Evolutionary conservation across 2,329 filamentous ascomycete species (phyloP), one percentile per base, ranked within the genome.

Genomic region (Monosporascus cannonballus): DNA sequence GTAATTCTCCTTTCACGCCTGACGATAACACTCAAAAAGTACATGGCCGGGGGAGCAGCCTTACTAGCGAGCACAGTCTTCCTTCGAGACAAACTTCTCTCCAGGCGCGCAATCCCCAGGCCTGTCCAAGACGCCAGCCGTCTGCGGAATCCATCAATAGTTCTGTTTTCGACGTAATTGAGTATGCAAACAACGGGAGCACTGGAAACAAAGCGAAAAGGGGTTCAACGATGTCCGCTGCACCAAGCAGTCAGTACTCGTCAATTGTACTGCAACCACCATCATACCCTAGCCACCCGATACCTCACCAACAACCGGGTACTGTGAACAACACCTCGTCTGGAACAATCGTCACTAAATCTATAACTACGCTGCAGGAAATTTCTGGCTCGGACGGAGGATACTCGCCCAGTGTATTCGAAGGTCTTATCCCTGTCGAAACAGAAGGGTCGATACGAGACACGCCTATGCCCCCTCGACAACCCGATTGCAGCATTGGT

Each of bases 401-500:
- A 18, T 6, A 54, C 6, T 47, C 50, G n/a, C 24, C 53, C 9
- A 50, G 50, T 14, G 44, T 62, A 34, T 64, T 67, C 17, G 68
- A 71, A 37, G 71, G 69, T 5, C 54, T 71, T 20, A 72, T 73
- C 24, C 69, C 68, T 2, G 69, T 72, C 6, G 67, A 69, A 15
- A 58, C 58, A 47, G 69, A 70, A 44, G 56, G 51, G 24, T 58
- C 49, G 11, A 48, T 51, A 17, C 53, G 47, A 9, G 56, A 56
- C 39, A 56, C 54, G 8, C 51, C 53, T 6, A 59, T 62, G 27
- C 55, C 56, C 30, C 50, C 53, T 37, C 59, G 61, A 50, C 61
- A 66, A 47, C 56, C 64, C 11, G 73, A 76, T 46, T 76, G 72
- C 57, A 71, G 59, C 6, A 78, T 82, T 37, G 72, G 66, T 2